These are phyloP conservation scores for Rhodotorula sp. DNA, from an alignment of 1,284 basidiomycete species.

Conservation along the genomic window DNA sequence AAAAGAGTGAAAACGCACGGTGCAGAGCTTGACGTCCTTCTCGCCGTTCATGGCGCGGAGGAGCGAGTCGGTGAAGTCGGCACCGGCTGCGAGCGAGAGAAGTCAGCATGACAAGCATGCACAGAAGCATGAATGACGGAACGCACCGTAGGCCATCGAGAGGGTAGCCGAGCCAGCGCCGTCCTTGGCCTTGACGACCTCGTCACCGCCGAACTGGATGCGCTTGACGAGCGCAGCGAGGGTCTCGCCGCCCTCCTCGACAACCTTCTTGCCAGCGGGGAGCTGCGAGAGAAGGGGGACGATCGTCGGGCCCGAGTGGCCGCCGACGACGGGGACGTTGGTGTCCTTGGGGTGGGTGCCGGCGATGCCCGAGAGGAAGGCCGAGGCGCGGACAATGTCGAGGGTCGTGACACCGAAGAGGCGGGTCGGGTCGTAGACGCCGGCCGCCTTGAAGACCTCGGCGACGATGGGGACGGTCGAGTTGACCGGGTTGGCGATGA, in stretches of 20 bases:
- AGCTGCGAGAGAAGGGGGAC: constrained; percentile 90
- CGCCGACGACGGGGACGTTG: constrained; percentile 85
- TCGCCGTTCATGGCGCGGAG: constrained; percentile 83
- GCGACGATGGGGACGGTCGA: constrained; percentile 96
- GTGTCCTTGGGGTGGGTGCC: constrained; percentile 65
- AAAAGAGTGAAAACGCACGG: neutral
- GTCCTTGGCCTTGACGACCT: constrained; percentile 86
- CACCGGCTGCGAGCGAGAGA: constrained; percentile 57
- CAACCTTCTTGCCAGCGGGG: constrained; percentile 47
- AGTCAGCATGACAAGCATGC: neutral
- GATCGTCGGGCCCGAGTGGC: constrained; percentile 95
- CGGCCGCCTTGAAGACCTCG: constrained; percentile 86
- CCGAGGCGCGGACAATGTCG: constrained; percentile 92
- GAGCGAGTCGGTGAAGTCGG: constrained; percentile 81
- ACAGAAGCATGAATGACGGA: neutral
- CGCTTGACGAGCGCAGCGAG: constrained; percentile 74
- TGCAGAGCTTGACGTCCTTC: constrained; percentile 68
- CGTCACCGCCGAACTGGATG: constrained; percentile 91
- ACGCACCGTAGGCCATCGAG: constrained; percentile 76
- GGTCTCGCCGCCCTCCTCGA: constrained; percentile 64
- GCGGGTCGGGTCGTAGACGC: constrained; percentile 82
- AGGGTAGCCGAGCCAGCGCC: constrained; percentile 86
- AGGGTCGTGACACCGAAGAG: constrained; percentile 88
- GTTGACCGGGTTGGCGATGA: constrained; percentile 81
- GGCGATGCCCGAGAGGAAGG: constrained; percentile 78